A percentile compares a stretch with the other conserved stretches of the same genome.
Conservation (phyloP, 106 monocot species). For the Dendrobium nobile region DNA sequence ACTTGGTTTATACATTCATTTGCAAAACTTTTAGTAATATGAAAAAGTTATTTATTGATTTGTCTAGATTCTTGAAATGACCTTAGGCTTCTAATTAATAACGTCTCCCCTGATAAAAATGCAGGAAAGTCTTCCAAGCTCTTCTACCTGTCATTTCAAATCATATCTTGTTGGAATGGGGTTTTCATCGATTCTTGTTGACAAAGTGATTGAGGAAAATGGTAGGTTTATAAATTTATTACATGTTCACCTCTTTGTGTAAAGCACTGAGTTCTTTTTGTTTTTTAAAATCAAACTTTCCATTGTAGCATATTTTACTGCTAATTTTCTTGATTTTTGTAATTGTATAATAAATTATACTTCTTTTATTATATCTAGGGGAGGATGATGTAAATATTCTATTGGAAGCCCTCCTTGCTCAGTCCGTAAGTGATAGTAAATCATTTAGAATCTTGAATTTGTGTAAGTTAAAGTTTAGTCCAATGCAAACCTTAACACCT, state of each 20-base stretch:
- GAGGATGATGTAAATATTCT: constrained; percentile 42
- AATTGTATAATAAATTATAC: neutral
- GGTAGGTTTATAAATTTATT: constrained; percentile 27
- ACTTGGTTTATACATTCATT: neutral
- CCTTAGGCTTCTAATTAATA: neutral
- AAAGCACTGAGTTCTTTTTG: neutral
- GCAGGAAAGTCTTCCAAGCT: constrained; percentile 43
- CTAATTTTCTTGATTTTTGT: neutral
- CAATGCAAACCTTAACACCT: neutral
- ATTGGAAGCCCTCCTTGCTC: constrained; percentile 54
- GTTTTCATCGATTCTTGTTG: constrained; percentile 58
- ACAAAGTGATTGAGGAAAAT: constrained; percentile 69
- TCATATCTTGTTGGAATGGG: constrained; percentile 74
- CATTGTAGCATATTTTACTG: neutral
- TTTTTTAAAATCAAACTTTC: neutral
- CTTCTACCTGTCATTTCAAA: constrained; percentile 44
- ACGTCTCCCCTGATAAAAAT: neutral
- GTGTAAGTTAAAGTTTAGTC: neutral
- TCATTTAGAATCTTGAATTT: constrained; percentile 1
- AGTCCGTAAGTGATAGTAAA: constrained; percentile 42
- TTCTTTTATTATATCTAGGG: constrained; percentile 28
- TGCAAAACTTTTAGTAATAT: neutral
- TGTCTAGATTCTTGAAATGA: neutral
- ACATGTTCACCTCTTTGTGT: neutral
- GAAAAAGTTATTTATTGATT: neutral